Evolutionary conservation across 2,329 filamentous ascomycete species (phyloP), one percentile per base, ranked within the genome.

Genomic region (Boeremia lycopersici): DNA sequence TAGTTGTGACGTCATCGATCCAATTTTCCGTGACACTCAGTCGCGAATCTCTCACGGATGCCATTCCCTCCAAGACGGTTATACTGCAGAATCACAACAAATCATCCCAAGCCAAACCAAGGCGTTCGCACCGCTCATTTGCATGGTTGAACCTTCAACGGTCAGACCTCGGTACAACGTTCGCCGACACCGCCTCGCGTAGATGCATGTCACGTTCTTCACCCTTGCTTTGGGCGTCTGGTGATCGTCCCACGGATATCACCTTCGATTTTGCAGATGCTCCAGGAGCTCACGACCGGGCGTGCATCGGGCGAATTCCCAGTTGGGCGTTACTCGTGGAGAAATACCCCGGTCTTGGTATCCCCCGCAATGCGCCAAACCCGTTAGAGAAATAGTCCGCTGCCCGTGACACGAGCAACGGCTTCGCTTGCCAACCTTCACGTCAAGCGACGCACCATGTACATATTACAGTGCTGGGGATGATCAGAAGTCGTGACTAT

Each of bases 311-410:
- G 25, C 1, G 41, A 59, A 51, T 57, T 17, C 47, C 43, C 23
- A 42, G 47, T 50, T 49, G 29, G 51, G 23, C 1, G 12, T 34
- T n/a, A 40, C 58, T 60, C 59, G 57, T 61, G 58, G 59, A 65
- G 53, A 39, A 50, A 55, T 47, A 48, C 39, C 57, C 60, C 54
- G 23, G 41, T 42, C 41, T 50, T 55, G 30, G 46, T 34, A 23
- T 44, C n/a, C 65, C 69, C 69, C 69, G 65, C 67, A 64, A 58
- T 46, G n/a, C 8, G 36, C 55, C 60, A 63, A 13, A 29, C 60
- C 59, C 28, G 33, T 63, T 53, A 4, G 6, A 52, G 63, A 36
- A 67, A 62, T 70, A 17, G 8, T 34, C 69, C 69, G 69, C 62
- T 62, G 70, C 63, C 67, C 65, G 63, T 13, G 15, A 13, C 45